Base-by-base conservation (phyloP, 805 yeast genomes). In the Wickerhamiella vanderwaltii region DNA sequence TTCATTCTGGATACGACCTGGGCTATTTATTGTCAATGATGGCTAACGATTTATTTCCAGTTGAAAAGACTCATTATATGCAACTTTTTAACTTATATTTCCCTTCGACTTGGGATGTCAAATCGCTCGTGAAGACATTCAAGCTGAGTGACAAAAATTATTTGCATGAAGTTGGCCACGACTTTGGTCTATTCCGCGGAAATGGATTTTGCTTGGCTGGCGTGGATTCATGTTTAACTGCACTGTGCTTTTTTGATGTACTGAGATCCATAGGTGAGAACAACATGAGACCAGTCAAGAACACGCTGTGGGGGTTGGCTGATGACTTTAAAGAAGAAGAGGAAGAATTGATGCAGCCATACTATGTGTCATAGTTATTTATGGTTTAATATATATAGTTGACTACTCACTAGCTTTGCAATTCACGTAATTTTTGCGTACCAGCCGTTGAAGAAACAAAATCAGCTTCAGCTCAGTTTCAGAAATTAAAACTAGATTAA, bases 1-100 rank as follows among this genome's bases (percentile, higher is more conserved):
- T 80, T 63, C 96, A 91, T 59, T 78, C 77, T 1, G 98, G 97
- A 9, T 91, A 91, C 61, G 98, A 91, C 59, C 72, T 87, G 57
- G 98, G 97, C 1, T 87, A 87, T 59, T 65, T 91, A 46, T 64
- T 86, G 12, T 75, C 93, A 37, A 67, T 85, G 49, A 66, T 88
- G 56, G 74, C 79, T 51, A 83, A 84, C 60, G 72, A 74, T 38
- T 63, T 68, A 37, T 79, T 88, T 69, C 97, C 97, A 1, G 72
- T 71, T 22, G 81, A 78, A 49, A 87, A 81, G 57, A 72, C 73
- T 30, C 94, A 79, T 28, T 88, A 85, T 54, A 68, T 77, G 46
- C 66, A 75, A 67, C 75, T 85, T 71, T 67, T 85, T 31, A 59
- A 69, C 29, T 66, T 73, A 37, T 84, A 73, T 59, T 84, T 91